Percentiles rank a stretch among this genome's conserved stretches.
Conservation (phyloP, 768 basidiomycete species). For the Neoboletus subvelutipes region DNA sequence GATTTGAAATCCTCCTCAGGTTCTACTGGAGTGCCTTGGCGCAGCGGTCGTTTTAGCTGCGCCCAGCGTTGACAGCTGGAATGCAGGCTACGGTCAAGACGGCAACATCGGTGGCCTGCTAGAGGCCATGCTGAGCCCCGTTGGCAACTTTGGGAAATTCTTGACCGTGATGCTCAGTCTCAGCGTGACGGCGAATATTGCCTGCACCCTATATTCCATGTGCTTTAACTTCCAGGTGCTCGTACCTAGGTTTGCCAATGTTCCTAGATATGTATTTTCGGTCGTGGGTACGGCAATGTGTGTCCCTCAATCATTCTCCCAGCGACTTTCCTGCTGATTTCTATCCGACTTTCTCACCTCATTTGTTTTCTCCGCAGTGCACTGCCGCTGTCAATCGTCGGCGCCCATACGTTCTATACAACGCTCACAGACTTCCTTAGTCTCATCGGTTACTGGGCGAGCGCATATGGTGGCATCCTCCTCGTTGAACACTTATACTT, state of each 20-base stretch:
- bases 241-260: constrained; percentile 52
- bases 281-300: constrained; percentile 66
- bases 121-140: constrained; percentile 58
- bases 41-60: constrained; percentile 64
- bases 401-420: constrained; percentile 61
- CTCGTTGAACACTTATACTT: constrained; percentile 68
- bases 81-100: constrained; percentile 48
- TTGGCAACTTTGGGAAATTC: constrained; percentile 67
- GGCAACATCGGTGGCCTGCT: constrained; percentile 66
- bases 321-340: constrained; percentile 7
- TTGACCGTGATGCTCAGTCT: constrained; percentile 72
- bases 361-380: constrained; percentile 38
- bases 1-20: constrained; percentile 17
- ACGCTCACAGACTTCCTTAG: constrained; percentile 68
- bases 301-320: constrained; percentile 25
- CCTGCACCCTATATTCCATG: constrained; percentile 80
- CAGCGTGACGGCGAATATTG: constrained; percentile 77
- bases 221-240: constrained; percentile 72
- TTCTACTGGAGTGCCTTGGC: constrained; percentile 55
- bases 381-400: constrained; percentile 69
- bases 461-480: constrained; percentile 57
- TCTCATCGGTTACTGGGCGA: constrained; percentile 64
- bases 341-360: background rate
- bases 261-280: constrained; percentile 72
- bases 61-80: constrained; percentile 55